phyloP scores from a whole-genome alignment of 768 basidiomycete species.

The Boletus sp. region DNA sequence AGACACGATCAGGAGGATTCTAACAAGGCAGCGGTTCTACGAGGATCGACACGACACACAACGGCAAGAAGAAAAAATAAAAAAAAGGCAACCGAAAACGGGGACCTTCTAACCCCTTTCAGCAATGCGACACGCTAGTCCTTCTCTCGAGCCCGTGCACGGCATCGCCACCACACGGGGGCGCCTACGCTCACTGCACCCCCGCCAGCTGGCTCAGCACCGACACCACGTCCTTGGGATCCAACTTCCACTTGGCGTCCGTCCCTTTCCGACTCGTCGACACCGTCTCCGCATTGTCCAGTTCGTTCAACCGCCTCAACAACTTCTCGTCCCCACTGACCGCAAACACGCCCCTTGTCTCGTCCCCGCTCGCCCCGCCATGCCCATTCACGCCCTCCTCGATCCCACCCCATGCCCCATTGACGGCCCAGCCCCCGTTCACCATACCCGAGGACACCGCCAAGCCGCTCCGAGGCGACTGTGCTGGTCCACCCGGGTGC shows the following conservation, averaged over 20 bases:
- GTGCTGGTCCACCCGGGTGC: slow-evolving; percentile 55
- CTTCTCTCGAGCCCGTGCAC: no score
- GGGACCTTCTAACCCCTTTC: no score
- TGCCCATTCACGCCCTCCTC: slow-evolving; percentile 9
- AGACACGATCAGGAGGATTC: no score
- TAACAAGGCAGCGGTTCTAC: no score
- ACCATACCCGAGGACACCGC: slow-evolving; percentile 36
- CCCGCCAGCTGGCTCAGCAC: slow-evolving; percentile 28
- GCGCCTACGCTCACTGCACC: neutral
- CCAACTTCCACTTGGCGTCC: slow-evolving; percentile 69
- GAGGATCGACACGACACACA: no score
- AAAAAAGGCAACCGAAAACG: no score
- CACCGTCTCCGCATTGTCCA: slow-evolving; percentile 70
- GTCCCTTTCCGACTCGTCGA: slow-evolving; percentile 73
- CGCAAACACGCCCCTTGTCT: slow-evolving; percentile 60
- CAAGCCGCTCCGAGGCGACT: slow-evolving; percentile 33
- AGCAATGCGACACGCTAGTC: no score
- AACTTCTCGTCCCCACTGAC: slow-evolving; percentile 78
- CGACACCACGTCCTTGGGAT: slow-evolving; percentile 35
- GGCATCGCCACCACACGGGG: no score
- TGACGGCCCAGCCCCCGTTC: slow-evolving; percentile 6
- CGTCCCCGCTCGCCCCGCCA: slow-evolving; percentile 34
- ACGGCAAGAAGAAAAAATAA: no score
- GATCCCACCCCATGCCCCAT: neutral
- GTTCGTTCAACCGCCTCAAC: slow-evolving; percentile 69